Conservation (phyloP, 2,329 filamentous ascomycete species). For the Colletotrichum liaoningense region DNA sequence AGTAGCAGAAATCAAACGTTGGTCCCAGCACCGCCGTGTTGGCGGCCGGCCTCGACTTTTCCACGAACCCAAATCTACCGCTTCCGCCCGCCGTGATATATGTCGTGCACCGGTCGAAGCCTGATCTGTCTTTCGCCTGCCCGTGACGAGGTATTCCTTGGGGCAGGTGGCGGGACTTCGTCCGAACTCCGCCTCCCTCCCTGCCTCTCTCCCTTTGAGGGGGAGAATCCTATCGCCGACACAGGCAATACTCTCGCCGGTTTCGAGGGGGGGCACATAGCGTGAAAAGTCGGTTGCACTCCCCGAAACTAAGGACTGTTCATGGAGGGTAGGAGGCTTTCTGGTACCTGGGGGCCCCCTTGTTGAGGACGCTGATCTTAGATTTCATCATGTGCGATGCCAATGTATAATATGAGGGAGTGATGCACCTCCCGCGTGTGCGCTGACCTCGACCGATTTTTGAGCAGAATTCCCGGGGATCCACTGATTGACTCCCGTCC, state of each 20-base stretch:
- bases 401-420: conserved; percentile 13
- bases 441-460: not conserved
- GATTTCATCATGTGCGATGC: not conserved
- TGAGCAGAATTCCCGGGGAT: not conserved
- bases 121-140: not conserved
- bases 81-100: too few species aligned
- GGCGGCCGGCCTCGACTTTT: too few species aligned
- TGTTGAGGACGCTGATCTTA: conserved; percentile 3
- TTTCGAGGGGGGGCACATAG: conserved; percentile 27
- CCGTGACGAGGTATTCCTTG: not conserved
- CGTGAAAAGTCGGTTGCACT: not conserved
- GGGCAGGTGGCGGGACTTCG: not conserved
- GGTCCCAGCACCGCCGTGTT: not conserved
- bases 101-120: not conserved
- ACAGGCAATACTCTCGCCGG: not conserved
- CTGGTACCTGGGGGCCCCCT: conserved; percentile 2
- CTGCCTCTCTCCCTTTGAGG: not conserved
- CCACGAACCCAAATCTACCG: too few species aligned
- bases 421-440: not conserved
- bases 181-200: not conserved
- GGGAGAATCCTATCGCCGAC: not conserved
- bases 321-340: conserved; percentile 1
- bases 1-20: not conserved
- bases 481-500: not conserved
- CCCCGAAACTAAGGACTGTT: not conserved